These are phyloP conservation scores for Setaria italica DNA, from an alignment of 202 grass and related monocot species.

Conservation along the genomic window DNA sequence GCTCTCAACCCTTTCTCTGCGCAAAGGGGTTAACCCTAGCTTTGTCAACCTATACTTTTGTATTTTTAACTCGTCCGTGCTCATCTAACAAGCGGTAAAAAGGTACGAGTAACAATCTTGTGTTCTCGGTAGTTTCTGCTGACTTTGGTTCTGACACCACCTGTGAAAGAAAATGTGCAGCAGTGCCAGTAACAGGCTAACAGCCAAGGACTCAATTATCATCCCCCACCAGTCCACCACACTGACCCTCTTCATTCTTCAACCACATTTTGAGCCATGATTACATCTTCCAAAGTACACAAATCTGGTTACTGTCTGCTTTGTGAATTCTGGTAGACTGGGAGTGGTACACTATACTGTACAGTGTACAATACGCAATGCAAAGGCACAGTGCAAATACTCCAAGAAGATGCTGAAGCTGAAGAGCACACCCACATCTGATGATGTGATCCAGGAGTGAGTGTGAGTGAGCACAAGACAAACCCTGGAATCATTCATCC, in stretches of 20 bases:
- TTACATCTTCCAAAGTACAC: conserved; percentile 15
- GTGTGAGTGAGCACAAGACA: conserved; percentile 42
- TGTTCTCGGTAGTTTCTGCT: not conserved
- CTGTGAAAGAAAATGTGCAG: conserved; percentile 19
- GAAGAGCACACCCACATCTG: conserved; percentile 14
- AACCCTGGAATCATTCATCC: conserved; percentile 51
- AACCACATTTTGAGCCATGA: not conserved
- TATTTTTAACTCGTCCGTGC: conserved; percentile 7
- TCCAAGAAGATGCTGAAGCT: conserved; percentile 16
- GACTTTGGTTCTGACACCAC: conserved; percentile 17
- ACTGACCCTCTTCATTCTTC: conserved; percentile 11
- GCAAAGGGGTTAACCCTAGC: conserved; percentile 45
- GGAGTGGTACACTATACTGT: not conserved
- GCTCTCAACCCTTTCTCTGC: conserved; percentile 45
- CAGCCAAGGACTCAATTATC: not conserved
- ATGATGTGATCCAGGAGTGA: conserved; percentile 12
- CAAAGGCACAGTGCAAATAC: not conserved
- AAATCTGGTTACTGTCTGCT: not conserved
- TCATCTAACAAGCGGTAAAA: conserved; percentile 22
- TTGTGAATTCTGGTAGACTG: conserved; percentile 6
- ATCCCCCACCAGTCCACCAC: not conserved
- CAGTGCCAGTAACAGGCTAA: not conserved
- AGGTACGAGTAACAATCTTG: not conserved
- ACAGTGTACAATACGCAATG: not conserved
- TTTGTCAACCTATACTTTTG: conserved; percentile 53